These are phyloP conservation scores for Neurospora sp. DNA, from an alignment of 495 filamentous ascomycete species.

Conservation along the genomic window DNA sequence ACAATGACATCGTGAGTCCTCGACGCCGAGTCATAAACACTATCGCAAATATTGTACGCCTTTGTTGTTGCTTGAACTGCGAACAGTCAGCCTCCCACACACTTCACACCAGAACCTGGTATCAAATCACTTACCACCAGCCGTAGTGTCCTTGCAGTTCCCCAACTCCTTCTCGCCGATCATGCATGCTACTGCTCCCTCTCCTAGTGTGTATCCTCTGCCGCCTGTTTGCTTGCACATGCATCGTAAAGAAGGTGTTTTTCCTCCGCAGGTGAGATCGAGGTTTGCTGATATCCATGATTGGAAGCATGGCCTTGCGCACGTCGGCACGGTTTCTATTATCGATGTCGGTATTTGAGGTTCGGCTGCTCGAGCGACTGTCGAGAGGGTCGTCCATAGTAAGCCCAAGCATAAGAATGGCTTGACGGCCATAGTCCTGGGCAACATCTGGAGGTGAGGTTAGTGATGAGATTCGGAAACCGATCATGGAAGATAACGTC, in stretches of 20 bases:
- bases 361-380: constrained; percentile 12
- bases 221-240: constrained; percentile 50
- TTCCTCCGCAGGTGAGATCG: constrained; percentile 36
- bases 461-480: neutral
- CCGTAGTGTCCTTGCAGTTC: constrained; percentile 26
- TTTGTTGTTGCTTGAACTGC: constrained; percentile 24
- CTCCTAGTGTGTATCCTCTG: constrained; percentile 59
- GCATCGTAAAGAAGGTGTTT: constrained; percentile 44
- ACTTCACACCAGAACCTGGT: neutral
- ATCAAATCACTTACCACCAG: constrained; percentile 8
- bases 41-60: constrained; percentile 51
- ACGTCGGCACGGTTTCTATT: constrained; percentile 46
- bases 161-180: constrained; percentile 35
- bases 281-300: constrained; percentile 54
- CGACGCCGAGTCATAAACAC: constrained; percentile 39
- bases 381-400: constrained; percentile 26
- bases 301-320: constrained; percentile 52
- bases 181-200: constrained; percentile 56
- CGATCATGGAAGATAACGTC: neutral
- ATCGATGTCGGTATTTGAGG: constrained; percentile 27
- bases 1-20: constrained; percentile 53
- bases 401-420: constrained; percentile 21
- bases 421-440: constrained; percentile 35
- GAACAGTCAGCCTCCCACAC: constrained; percentile 12
- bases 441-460: constrained; percentile 25